Base-by-base conservation (phyloP, 805 yeast genomes). In the Yamadazyma sp. region DNA sequence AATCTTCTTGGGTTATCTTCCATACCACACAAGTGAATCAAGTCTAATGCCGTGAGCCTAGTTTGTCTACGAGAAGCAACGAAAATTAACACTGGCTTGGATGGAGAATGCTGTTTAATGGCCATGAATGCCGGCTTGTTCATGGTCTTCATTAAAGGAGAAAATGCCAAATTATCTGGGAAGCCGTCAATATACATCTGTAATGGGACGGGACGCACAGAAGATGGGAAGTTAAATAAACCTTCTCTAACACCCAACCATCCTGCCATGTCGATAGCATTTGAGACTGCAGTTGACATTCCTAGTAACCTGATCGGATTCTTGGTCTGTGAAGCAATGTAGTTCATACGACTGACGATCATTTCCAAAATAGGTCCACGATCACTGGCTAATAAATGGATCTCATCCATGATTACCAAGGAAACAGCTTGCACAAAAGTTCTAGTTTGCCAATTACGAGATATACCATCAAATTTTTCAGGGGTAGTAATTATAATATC, bases 91-190 rank as follows among this genome's bases (percentile, higher is more conserved):
- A 83, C 91, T 0, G 96, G 95, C 55, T 89, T 81, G 13, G 66
- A 67, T 2, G 96, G 95, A 0, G 96, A 84, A 56, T 90, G 96
- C 46, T 86, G 88, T 54, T 88, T 86, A 46, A 89, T 89, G 0
- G 96, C 95, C 82, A 83, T 77, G 53, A 84, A 89, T 0, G 95
- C 91, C 1, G 97, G 96, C 52, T 74, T 88, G 70, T 81, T 88
- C 93, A 78, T 86, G 15, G 80, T 84, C 66, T 80, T 86, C 96
- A 85, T 85, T 52, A 86, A 66, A 1, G 91, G 88, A 50, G 89
- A 80, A 53, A 85, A 84, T 1, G 88, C 89, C 44, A 82, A 69
- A 45, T 83, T 82, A 46, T 84, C 93, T 1, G 89, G 90, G 50
- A 82, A 85, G 0, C 95, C 95, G 54, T 85, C 95, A 45, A 85